phyloP scores from a whole-genome alignment of 768 basidiomycete species.

The Porphyrellus cyaneotinctus region DNA sequence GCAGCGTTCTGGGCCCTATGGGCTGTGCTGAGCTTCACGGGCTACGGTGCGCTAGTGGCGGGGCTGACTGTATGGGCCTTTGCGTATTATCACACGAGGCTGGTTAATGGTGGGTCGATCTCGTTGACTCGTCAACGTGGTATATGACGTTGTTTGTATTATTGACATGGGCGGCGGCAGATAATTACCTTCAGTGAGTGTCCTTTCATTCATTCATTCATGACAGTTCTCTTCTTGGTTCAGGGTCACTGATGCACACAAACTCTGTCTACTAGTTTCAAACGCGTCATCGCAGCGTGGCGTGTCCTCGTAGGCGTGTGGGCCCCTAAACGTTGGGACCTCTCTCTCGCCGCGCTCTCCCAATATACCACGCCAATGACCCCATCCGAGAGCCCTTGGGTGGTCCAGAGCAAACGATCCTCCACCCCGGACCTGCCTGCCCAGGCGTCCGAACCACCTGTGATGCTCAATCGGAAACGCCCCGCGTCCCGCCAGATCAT shows the following conservation, averaged over 20 bases:
- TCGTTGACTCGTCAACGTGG: slow-evolving; percentile 17
- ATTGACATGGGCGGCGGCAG: slow-evolving; percentile 32
- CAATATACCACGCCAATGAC: slow-evolving; percentile 64
- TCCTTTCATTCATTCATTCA: slow-evolving; percentile 4
- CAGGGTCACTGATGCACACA: slow-evolving; percentile 20
- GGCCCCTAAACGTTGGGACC: slow-evolving; percentile 81
- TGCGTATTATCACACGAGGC: slow-evolving; percentile 77
- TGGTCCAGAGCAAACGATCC: slow-evolving; percentile 46
- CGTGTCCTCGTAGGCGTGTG: slow-evolving; percentile 94
- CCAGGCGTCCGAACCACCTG: slow-evolving; percentile 37
- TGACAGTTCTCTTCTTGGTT: not conserved
- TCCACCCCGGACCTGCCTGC: slow-evolving; percentile 22
- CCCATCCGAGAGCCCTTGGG: slow-evolving; percentile 70
- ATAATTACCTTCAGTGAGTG: slow-evolving; percentile 76
- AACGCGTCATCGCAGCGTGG: slow-evolving; percentile 91
- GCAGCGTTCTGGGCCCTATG: slow-evolving; percentile 82
- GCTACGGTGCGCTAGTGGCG: slow-evolving; percentile 69
- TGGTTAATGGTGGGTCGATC: slow-evolving; percentile 73
- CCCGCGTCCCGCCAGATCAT: slow-evolving; percentile 82
- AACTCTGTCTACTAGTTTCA: slow-evolving; percentile 49
- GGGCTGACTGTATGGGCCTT: slow-evolving; percentile 68
- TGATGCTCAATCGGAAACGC: slow-evolving; percentile 32
- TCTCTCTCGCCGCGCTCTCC: slow-evolving; percentile 67
- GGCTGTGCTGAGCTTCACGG: slow-evolving; percentile 75
- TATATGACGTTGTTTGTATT: slow-evolving; percentile 18